Base-by-base conservation (phyloP, 805 yeast genomes). In the Maudiozyma bulderi region DNA sequence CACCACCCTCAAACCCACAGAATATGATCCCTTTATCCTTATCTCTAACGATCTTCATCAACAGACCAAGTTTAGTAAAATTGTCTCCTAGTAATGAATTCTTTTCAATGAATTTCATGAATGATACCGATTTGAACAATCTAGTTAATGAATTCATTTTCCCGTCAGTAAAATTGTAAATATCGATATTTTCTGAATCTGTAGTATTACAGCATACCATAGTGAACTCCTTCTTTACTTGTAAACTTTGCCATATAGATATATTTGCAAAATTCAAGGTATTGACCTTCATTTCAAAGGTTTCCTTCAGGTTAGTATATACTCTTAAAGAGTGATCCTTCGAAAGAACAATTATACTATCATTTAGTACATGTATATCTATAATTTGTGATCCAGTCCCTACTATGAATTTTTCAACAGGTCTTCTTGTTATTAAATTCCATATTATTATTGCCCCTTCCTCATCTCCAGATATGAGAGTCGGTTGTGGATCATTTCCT, bases 241-340 rank as follows among this genome's bases (percentile, higher is more conserved):
- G 3, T 26, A 20, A 1, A 14, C 9, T 15, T 39, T 14, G 9
- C 7, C 14, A 28, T 39, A 28, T 28, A 6, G 28, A 30, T 20
- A 63, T 41, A 46, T 65, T 64, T 0, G 68, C 61, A 50, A 65
- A 65, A 45, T 62, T 65, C 38, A 64, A 46, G 1, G 68, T 65
- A 47, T 65, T 65, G 4, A 65, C 58, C 7, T 65, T 65, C 39
- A 61, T 59, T 33, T 56, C 58, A 49, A 58, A 60, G 8, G 54
- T 42, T 42, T 46, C 46, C 14, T 33, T 15, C 6, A n/a, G 28
- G 32, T 41, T 30, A 4, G 29, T 20, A 10, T 54, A 51, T 28
- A 65, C 42, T 34, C 66, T 52, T 29, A 65, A 47, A 20, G 54
- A 55, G 47, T 58, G 58, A 45, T 65, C 65, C 43, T 59, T 63